Percentiles rank a stretch among this genome's conserved stretches.
phyloP scores from a whole-genome alignment of 441 rosid species.

The Pelargonium cotyledonis region DNA sequence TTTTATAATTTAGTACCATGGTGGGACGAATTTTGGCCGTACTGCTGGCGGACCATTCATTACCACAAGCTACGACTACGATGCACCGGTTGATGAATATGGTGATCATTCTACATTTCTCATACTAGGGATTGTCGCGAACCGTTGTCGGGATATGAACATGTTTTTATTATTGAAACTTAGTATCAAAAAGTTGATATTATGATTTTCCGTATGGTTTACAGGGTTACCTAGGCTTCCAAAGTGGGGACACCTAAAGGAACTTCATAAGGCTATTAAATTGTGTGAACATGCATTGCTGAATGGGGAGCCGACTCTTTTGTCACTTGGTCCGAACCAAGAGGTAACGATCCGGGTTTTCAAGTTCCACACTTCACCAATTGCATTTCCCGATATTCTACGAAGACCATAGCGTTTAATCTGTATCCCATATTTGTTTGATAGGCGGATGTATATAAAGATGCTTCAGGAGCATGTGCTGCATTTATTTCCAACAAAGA shows the following conservation, averaged over 20 bases:
- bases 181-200: slow-evolving; percentile 6
- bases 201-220: slow-evolving; percentile 20
- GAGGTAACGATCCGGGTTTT: slow-evolving; percentile 40
- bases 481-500: slow-evolving; percentile 83
- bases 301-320: slow-evolving; percentile 39
- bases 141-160: not conserved
- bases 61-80: slow-evolving; percentile 95
- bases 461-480: slow-evolving; percentile 65
- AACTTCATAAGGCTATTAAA: slow-evolving; percentile 78
- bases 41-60: slow-evolving; percentile 95
- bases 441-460: slow-evolving; percentile 77
- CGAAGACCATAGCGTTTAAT: too few species aligned
- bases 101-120: slow-evolving; percentile 40
- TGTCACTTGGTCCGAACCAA: slow-evolving; percentile 56
- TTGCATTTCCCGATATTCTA: too few species aligned
- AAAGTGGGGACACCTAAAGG: slow-evolving; percentile 92
- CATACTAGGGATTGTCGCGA: slow-evolving; percentile 2
- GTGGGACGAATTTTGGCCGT: slow-evolving; percentile 95
- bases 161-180: not conserved
- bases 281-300: slow-evolving; percentile 62
- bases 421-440: too few species aligned
- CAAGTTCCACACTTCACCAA: too few species aligned
- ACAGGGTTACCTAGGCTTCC: slow-evolving; percentile 84
- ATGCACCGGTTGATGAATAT: slow-evolving; percentile 96
- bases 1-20: slow-evolving; percentile 61